Base-by-base conservation (phyloP, 2,329 filamentous ascomycete species). In the Neonectria faginata region DNA sequence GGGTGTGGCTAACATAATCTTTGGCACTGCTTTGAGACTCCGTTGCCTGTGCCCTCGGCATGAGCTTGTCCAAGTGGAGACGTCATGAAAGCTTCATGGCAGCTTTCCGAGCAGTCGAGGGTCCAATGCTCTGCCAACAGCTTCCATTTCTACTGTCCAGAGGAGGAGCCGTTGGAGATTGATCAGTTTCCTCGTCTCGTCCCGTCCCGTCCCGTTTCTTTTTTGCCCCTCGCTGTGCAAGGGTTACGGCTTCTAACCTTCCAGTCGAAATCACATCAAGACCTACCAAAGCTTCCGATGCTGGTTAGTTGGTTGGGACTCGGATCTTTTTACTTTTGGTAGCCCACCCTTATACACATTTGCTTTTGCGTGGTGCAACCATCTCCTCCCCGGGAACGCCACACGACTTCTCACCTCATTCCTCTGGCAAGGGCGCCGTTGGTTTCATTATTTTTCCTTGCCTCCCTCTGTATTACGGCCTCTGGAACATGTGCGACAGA, bases 321-420 rank as follows among this genome's bases (percentile, higher is more conserved):
- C 22, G 67, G 55, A 55, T 14, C 50, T 41, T 60, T 65, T 70
- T 70, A 55, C 66, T 64, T 65, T 70, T 60, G 27, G 54, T 29
- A 61, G 57, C 20, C 53, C 42, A 47, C 45, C 60, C 31, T 14
- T 14, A 12, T 51, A 18, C 53, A 45, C 63, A 18, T 71, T 74
- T 74, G 72, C 70, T 74, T 74, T 68, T 71, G 70, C 52, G 62
- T 57, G 64, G 67, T 73, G 68, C 65, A 64, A 70, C 71, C 67
- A 73, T 64, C 66, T 64, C 47, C 39, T 72, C 64, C 65, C 71
- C 66, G 65, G 56, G 56, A 60, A 42, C 71, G 71, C 71, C 71
- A 73, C 71, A 60, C 62, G 63, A 56, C 50, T 62, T 66, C 65
- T 62, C 71, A 70, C 65, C 54, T 67, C 71, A 71, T 74, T 73